Base-by-base conservation (phyloP, 305 asterid species). In the Fraxinus nigra region DNA sequence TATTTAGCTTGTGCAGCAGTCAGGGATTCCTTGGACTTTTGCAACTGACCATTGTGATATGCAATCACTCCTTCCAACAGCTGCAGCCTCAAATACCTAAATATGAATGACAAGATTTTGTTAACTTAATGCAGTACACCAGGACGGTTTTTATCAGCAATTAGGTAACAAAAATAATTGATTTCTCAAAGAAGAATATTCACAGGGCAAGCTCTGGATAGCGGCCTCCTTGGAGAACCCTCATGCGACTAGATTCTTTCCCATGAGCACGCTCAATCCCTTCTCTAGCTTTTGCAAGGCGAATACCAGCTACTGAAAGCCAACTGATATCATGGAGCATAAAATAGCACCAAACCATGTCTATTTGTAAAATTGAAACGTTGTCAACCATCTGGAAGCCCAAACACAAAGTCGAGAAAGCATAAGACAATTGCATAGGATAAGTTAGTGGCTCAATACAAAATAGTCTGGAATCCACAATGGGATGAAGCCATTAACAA, bases 331-430 rank as follows among this genome's bases (percentile, higher is more conserved):
- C 99, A 10, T 89, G 93, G 63, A 95, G 97, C 98, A 94, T 92
- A 82, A 94, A 89, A 87, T 92, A 95, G 90, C 99, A 95, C 99
- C 98, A 95, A 67, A 95, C 99, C 93, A 95, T 93, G 86, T 95
- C 98, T 87, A 95, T 91, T 92, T 95, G 98, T 75, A 94, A 92
- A 84, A 95, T 91, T 26, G 98, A 78, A 43, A 92, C 99, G 67
- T 95, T 95, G 83, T 95, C 99, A 84, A 94, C 91, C 98, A 94
- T 91, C 98, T 94, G 90, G 34, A 76, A 75, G 51, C 6, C 78
- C 79, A 88, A 54, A 81, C 69, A 82, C 43, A 51, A 87, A 81
- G 69, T 77, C 32, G 26, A 75, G 32, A 63, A 76, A 81, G 65
- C 59, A 80, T 81, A 73, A 79, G 78, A 77, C 34, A 35, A 33